Base-by-base conservation (phyloP, 2,329 filamentous ascomycete genomes). In the Aschersonia sp. region DNA sequence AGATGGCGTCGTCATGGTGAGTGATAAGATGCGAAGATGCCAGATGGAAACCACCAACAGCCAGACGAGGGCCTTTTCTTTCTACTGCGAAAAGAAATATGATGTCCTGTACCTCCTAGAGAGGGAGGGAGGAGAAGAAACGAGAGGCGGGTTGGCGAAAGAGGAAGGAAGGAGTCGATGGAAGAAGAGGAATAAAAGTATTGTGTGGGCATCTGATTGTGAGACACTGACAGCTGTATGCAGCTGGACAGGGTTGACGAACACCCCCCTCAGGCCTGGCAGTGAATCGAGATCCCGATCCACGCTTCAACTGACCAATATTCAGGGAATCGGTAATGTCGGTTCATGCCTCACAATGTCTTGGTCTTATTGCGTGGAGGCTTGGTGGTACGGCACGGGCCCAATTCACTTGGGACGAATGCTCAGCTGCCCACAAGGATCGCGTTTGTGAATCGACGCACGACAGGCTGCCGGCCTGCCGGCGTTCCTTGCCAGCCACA, bases 1-100 rank as follows among this genome's bases (percentile, higher is more conserved):
- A 40, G 48, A 47, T 5, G 50, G 50, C 5, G 30, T 45, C 7
- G 49, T 43, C 45, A 45, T 48, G 42, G 28, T 45, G 42, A n/a
- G 9, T 12, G 44, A 10, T 38, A 38, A 38, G 35, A 38, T 7
- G 35, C 6, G 35, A 38, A 38, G 35, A 38, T 20, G 20, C 35
- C 35, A 38, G 12, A 38, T 7, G 35, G 35, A 38, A 38, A 38
- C 12, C 35, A 38, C 12, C 35, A 7, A 38, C 35, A 12, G 35
- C 35, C 20, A 20, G 20, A 20, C 20, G 20, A 20, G 20, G 20
- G 20, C 20, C 20, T 20, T 20, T 20, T 20, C 20, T 20, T 20
- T 20, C 20, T 20, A 20, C 20, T 20, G 20, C 20, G 20, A 20
- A 20, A 20, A 20, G 20, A 20, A 20, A 20, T 20, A 20, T 20